Base-by-base conservation (phyloP, 164 flowering plant species). In the Macadamia integrifolia region DNA sequence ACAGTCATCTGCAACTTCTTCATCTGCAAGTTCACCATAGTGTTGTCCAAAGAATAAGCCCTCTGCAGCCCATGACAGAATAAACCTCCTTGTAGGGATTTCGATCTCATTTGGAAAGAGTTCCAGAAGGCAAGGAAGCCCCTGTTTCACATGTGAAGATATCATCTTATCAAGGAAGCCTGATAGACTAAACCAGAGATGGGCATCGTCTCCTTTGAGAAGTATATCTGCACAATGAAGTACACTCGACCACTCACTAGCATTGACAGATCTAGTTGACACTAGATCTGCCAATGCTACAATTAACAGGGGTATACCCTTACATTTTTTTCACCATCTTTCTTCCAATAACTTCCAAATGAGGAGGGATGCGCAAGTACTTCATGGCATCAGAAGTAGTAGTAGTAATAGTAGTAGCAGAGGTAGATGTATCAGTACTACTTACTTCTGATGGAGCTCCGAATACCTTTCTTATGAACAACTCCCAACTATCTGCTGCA, bases 271-370 rank as follows among this genome's bases (percentile, higher is more conserved):
- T 42, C 76, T 77, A 14, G 40, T 67, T 6, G 70, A 69, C 11
- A 83, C 63, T 43, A 83, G 12, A 0, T 81, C 80, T 13, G 80
- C 86, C 4, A 79, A n/a, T 15, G 69, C 81, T n/a, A 65, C 53
- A 1, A 75, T 65, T 18, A 72, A 76, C 17, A 75, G 65, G 6
- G 81, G 81, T 18, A 75, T 17, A 0, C 81, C 79, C 6, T 52
- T 44, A 49, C 77, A 73, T 58, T 73, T 71, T 8, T 17, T 18
- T n/a, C 11, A 73, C 66, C 18, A 79, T 79, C 12, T 52, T 13
- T n/a, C 1, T 57, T 10, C 70, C 79, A 18, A 64, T 11, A 2
- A 23, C 69, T 43, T 56, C 61, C 61, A 70, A 58, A 9, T 66
- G 61, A 12, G 49, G 15, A 28, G 75, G 75, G 11, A 74, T 35